Evolutionary conservation across 495 filamentous ascomycete genomes (phyloP).

Genomic region (Corynascus novoguineensis): DNA sequence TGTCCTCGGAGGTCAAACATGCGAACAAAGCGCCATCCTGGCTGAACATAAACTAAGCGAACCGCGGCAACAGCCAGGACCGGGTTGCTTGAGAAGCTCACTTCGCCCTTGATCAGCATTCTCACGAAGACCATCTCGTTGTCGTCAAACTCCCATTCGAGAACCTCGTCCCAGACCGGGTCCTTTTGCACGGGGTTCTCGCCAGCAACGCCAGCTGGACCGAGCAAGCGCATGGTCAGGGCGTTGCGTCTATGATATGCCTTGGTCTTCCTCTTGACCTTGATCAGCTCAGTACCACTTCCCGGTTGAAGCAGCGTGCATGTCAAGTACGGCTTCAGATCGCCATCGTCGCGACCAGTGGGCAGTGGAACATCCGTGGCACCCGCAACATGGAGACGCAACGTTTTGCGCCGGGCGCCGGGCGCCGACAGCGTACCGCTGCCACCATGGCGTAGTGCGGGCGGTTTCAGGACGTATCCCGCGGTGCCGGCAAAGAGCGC

Average conservation of each 20-base stretch:
- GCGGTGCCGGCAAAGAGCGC: constrained; percentile 49
- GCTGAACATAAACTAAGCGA: constrained; percentile 41
- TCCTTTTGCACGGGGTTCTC: constrained; percentile 42
- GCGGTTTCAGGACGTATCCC: constrained; percentile 52
- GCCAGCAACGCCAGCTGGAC: constrained; percentile 24
- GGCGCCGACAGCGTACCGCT: constrained; percentile 33
- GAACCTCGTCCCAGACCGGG: constrained; percentile 47
- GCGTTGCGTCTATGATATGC: constrained; percentile 44
- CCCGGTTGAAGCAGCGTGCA: constrained; percentile 45
- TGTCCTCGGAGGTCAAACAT: constrained; percentile 50
- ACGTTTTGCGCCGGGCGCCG: constrained; percentile 10
- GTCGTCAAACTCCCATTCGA: constrained; percentile 53
- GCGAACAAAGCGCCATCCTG: constrained; percentile 49
- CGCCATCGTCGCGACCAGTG: constrained; percentile 28
- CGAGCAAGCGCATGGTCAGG: constrained; percentile 25
- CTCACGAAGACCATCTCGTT: constrained; percentile 50
- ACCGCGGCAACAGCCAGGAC: constrained; percentile 45
- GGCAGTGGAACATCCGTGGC: constrained; percentile 47
- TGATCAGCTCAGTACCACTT: constrained; percentile 24
- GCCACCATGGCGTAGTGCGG: constrained; percentile 43
- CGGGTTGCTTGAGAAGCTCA: constrained; percentile 46
- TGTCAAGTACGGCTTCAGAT: constrained; percentile 49
- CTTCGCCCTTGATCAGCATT: constrained; percentile 50
- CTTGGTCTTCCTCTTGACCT: constrained; percentile 46
- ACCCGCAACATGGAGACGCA: constrained; percentile 44